Conservation (phyloP, 306 rosid species). For the Oemleria cerasiformis region DNA sequence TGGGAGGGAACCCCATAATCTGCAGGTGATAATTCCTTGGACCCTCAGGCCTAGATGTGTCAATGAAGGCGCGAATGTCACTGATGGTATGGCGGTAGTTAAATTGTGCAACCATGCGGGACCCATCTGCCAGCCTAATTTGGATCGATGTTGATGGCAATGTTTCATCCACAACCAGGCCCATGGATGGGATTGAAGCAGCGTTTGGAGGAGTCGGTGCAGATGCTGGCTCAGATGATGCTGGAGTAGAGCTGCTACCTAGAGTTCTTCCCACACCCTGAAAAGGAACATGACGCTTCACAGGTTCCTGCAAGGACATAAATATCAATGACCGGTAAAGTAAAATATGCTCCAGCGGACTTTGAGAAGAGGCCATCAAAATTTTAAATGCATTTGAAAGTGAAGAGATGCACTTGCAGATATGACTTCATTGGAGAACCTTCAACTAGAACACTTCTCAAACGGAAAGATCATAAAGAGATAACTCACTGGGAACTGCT, state of each 20-base stretch:
- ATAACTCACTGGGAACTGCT: constrained; percentile 73
- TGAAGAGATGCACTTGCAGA: constrained; percentile 4
- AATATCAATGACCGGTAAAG: background rate
- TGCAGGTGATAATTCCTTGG: constrained; percentile 71
- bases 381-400: background rate
- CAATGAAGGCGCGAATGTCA: constrained; percentile 67
- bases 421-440: background rate
- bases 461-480: constrained; percentile 14
- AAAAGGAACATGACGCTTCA: constrained; percentile 57
- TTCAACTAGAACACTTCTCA: constrained; percentile 5
- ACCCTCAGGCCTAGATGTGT: constrained; percentile 66
- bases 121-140: constrained; percentile 88
- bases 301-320: constrained; percentile 62
- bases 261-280: constrained; percentile 96
- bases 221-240: constrained; percentile 38
- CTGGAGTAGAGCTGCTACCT: constrained; percentile 73
- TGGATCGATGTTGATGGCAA: constrained; percentile 82
- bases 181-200: constrained; percentile 41
- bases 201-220: constrained; percentile 33
- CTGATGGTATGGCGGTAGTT: constrained; percentile 61
- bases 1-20: constrained; percentile 92
- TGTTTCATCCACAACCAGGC: constrained; percentile 63
- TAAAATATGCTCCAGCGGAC: background rate
- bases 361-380: background rate
- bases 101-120: constrained; percentile 70